Evolutionary conservation across 805 yeast genomes (phyloP).

Genomic region (Tetrapisispora taiwanensis): DNA sequence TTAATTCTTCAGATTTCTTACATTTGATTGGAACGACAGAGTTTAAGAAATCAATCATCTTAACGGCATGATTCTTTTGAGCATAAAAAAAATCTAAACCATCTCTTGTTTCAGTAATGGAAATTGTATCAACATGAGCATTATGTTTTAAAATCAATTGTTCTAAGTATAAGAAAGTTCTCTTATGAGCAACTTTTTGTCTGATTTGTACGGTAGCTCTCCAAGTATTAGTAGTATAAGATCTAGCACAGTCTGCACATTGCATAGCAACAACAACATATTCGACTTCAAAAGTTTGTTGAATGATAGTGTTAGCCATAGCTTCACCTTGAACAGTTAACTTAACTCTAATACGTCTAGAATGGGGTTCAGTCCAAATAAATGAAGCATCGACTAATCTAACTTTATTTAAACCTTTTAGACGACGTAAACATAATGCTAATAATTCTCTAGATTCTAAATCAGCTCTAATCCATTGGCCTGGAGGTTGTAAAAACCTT

Average conservation of each 20-base stretch:
- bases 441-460: slow-evolving; percentile 86
- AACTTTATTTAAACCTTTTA: slow-evolving; percentile 79
- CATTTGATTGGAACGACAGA: slow-evolving; percentile 77
- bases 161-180: slow-evolving; percentile 91
- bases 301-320: slow-evolving; percentile 79
- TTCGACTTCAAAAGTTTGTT: slow-evolving; percentile 91
- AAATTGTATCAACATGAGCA: slow-evolving; percentile 88
- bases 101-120: slow-evolving; percentile 85
- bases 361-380: slow-evolving; percentile 98
- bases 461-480: slow-evolving; percentile 84
- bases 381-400: slow-evolving; percentile 87
- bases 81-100: slow-evolving; percentile 92
- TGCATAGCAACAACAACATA: slow-evolving; percentile 90
- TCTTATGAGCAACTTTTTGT: slow-evolving; percentile 93
- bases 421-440: slow-evolving; percentile 79
- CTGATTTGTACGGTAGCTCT: slow-evolving; percentile 95
- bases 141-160: slow-evolving; percentile 87
- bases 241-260: slow-evolving; percentile 97
- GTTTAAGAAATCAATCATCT: slow-evolving; percentile 82
- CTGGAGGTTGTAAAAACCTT: slow-evolving; percentile 88
- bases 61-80: slow-evolving; percentile 81
- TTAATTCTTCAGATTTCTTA: slow-evolving; percentile 82
- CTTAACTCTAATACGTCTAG: slow-evolving; percentile 84
- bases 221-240: slow-evolving; percentile 96
- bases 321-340: slow-evolving; percentile 97